Percentiles rank a stretch among this genome's conserved stretches.
Conservation (phyloP, 441 rosid genomes). For the Macaranga tanarius region DNA sequence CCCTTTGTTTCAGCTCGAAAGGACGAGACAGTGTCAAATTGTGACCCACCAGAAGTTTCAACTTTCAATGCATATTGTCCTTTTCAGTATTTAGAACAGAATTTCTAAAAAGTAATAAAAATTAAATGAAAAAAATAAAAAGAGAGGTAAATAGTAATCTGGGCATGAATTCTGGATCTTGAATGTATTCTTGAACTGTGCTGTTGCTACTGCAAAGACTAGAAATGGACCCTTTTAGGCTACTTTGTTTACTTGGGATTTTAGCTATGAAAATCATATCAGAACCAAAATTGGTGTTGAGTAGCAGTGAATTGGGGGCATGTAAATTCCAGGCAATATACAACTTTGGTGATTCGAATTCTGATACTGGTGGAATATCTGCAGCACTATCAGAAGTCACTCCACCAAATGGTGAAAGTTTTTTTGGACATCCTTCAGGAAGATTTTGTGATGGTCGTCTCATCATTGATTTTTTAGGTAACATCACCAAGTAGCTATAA, state of each 20-base stretch:
- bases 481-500: too few species aligned
- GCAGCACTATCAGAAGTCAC: slow-evolving; percentile 47
- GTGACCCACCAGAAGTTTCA: too few species aligned
- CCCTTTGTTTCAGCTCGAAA: neutral
- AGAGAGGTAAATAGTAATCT: neutral
- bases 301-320: slow-evolving; percentile 3
- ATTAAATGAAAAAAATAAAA: neutral
- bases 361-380: slow-evolving; percentile 66
- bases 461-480: slow-evolving; percentile 67
- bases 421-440: slow-evolving; percentile 71
- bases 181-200: neutral
- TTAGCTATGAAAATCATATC: slow-evolving; percentile 26
- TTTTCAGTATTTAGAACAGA: neutral
- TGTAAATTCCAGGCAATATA: slow-evolving; percentile 63
- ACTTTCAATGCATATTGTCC: neutral
- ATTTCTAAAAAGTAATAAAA: neutral
- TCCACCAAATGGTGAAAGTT: slow-evolving; percentile 69
- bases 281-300: slow-evolving; percentile 3
- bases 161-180: neutral
- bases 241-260: slow-evolving; percentile 19
- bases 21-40: too few species aligned
- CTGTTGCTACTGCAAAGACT: neutral
- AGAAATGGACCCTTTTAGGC: slow-evolving; percentile 24
- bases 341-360: slow-evolving; percentile 89
- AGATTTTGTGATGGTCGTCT: slow-evolving; percentile 77